A percentile compares a stretch with the other conserved stretches of the same genome.
Conservation (phyloP, 1,139 yeast species). For the Zygoascus sp. region DNA sequence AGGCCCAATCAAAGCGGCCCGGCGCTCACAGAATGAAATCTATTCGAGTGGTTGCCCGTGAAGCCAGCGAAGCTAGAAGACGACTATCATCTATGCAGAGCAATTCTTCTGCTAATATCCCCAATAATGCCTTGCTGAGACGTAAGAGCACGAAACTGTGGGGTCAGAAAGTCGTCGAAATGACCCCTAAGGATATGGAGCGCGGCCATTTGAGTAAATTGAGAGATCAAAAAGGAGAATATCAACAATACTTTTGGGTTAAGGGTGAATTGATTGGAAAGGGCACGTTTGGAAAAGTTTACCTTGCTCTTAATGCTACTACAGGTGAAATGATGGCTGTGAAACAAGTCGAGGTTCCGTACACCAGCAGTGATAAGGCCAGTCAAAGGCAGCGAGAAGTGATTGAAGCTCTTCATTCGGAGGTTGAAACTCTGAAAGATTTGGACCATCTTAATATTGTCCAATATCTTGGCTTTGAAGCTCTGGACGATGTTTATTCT, state of each 20-base stretch:
- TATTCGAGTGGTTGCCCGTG: constrained; percentile 86
- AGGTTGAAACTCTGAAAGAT: constrained; percentile 91
- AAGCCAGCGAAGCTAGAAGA: constrained; percentile 65
- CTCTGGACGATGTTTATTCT: constrained; percentile 68
- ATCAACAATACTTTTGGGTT: constrained; percentile 92
- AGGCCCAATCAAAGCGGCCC: not conserved
- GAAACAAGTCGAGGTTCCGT: constrained; percentile 80
- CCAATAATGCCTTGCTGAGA: constrained; percentile 42
- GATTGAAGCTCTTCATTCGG: constrained; percentile 79
- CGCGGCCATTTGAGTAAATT: constrained; percentile 53
- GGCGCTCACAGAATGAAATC: constrained; percentile 60
- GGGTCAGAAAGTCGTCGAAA: constrained; percentile 93
- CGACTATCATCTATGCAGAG: constrained; percentile 31
- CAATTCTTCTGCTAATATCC: constrained; percentile 17
- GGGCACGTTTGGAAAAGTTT: constrained; percentile 97
- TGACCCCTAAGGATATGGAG: constrained; percentile 67
- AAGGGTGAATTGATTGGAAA: constrained; percentile 95
- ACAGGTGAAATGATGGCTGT: constrained; percentile 99
- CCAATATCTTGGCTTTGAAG: constrained; percentile 91
- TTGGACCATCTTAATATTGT: constrained; percentile 91
- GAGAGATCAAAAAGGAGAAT: constrained; percentile 60
- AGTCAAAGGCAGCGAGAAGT: constrained; percentile 49
- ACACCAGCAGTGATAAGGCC: constrained; percentile 43
- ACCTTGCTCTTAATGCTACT: constrained; percentile 85
- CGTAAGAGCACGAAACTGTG: constrained; percentile 92